Evolutionary conservation across 1,284 basidiomycete genomes (phyloP).

Genomic region (Malassezia caprae): DNA sequence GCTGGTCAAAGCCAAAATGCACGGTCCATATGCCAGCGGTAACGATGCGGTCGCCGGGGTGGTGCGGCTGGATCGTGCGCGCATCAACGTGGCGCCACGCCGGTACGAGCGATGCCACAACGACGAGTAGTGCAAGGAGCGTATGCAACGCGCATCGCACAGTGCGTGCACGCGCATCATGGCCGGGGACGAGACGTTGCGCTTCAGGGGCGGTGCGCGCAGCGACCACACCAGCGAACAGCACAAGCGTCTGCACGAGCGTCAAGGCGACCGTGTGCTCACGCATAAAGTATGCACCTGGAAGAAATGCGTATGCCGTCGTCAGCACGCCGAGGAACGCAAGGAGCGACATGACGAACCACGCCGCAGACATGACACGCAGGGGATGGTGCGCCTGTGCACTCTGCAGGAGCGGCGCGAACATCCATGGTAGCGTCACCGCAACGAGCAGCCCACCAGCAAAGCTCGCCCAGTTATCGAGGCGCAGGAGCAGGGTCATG

Average conservation of each 20-base stretch:
- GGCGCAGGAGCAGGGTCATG: conserved; percentile 52
- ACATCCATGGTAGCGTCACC: conserved; percentile 53
- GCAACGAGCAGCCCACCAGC: conserved; percentile 61
- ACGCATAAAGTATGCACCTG: conserved; percentile 65
- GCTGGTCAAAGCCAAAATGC: conserved; percentile 39
- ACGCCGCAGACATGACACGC: conserved; percentile 26
- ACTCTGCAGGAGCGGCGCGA: conserved; percentile 21
- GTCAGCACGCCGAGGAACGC: conserved; percentile 55
- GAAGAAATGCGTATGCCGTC: conserved; percentile 88
- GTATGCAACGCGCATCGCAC: conserved; percentile 10
- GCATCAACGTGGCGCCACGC: conserved; percentile 53
- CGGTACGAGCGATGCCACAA: conserved; percentile 28
- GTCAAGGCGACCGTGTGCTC: conserved; percentile 61
- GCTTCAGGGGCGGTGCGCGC: conserved; percentile 10
- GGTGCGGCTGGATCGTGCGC: conserved; percentile 57
- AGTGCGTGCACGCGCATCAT: background rate
- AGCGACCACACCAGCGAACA: conserved; percentile 18
- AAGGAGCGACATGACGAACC: conserved; percentile 32
- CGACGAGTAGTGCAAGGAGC: conserved; percentile 20
- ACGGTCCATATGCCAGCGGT: conserved; percentile 82
- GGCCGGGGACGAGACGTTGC: background rate
- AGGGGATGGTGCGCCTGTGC: conserved; percentile 35
- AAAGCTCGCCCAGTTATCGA: conserved; percentile 63
- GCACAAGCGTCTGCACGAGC: conserved; percentile 17
- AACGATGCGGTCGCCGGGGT: conserved; percentile 60